These are phyloP conservation scores for Auricularia heimuer DNA, from an alignment of 768 basidiomycete genomes.

Conservation along the genomic window DNA sequence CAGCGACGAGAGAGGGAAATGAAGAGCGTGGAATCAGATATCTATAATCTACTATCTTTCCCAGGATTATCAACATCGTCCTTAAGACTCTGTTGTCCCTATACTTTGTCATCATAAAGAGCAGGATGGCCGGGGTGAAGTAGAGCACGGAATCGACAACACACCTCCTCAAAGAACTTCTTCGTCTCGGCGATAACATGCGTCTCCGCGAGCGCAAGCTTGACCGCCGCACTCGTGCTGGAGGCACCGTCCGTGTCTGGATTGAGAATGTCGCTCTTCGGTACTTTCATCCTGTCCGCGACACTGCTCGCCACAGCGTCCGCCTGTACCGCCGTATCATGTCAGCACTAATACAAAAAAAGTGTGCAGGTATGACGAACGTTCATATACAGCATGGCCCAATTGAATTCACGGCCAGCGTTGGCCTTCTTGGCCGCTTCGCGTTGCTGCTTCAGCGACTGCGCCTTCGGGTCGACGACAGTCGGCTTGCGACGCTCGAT, in stretches of 20 bases:
- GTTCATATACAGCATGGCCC: conserved; percentile 96
- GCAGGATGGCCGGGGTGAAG: background rate
- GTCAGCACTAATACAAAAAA: background rate
- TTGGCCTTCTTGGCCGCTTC: conserved; percentile 51
- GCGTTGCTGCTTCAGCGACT: conserved; percentile 48
- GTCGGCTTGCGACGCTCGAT: conserved; percentile 47
- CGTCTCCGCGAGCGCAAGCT: conserved; percentile 92
- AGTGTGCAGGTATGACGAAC: conserved; percentile 42
- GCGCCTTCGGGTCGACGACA: conserved; percentile 26
- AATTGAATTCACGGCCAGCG: conserved; percentile 78
- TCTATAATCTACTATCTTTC: background rate
- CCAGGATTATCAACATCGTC: too few species aligned
- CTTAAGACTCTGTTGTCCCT: background rate
- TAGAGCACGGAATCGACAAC: background rate
- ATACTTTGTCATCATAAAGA: conserved; percentile 8
- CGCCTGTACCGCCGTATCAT: conserved; percentile 37
- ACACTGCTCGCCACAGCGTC: conserved; percentile 90
- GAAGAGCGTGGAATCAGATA: conserved; percentile 44
- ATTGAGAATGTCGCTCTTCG: conserved; percentile 82
- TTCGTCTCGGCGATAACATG: conserved; percentile 95
- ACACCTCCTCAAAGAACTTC: conserved; percentile 54
- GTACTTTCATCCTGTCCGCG: conserved; percentile 77
- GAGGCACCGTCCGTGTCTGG: conserved; percentile 36
- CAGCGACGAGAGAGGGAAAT: conserved; percentile 41
- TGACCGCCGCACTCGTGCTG: conserved; percentile 56